A percentile compares a stretch with the other conserved stretches of the same genome.
Conservation (phyloP, 345 rosid genomes). For the Nasturtium officinale region DNA sequence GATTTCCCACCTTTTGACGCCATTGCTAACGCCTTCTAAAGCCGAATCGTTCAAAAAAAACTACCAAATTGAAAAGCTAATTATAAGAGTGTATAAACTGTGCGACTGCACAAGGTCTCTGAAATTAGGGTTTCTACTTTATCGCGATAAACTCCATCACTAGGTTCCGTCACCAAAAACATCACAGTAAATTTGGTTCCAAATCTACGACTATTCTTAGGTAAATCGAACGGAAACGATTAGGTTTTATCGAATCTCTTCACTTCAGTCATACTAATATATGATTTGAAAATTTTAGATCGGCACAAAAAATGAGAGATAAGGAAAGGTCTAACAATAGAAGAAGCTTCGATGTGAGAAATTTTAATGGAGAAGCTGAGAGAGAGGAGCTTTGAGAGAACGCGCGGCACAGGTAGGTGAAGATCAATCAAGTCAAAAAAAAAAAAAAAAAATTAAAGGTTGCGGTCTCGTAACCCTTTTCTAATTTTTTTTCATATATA, state of each 20-base stretch:
- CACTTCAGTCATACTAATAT: slow-evolving; percentile 2
- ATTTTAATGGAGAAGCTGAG: not conserved
- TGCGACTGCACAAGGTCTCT: not conserved
- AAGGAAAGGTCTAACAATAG: slow-evolving; percentile 16
- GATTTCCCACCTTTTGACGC: slow-evolving; percentile 43
- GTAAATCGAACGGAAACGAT: not conserved
- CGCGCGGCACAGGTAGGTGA: slow-evolving; percentile 39
- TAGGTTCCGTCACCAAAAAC: slow-evolving; percentile 2
- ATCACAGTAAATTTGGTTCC: slow-evolving; percentile 3
- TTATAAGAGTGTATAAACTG: slow-evolving; percentile 14
- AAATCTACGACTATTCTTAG: slow-evolving; percentile 36
- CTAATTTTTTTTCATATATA: not conserved
- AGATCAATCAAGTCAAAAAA: not conserved
- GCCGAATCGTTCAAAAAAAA: slow-evolving; percentile 12
- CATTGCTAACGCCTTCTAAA: slow-evolving; percentile 27
- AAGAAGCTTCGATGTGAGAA: slow-evolving; percentile 5
- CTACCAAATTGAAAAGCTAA: slow-evolving; percentile 3
- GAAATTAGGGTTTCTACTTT: slow-evolving; percentile 44
- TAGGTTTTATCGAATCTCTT: slow-evolving; percentile 22
- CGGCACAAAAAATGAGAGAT: not conserved
- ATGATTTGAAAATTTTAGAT: slow-evolving; percentile 23
- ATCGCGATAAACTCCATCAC: slow-evolving; percentile 19
- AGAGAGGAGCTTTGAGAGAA: not conserved
- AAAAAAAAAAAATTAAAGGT: not conserved
- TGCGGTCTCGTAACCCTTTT: slow-evolving; percentile 10